A percentile compares a stretch with the other conserved stretches of the same genome.
Conservation (phyloP, 176 grass and related monocot genomes). For the Eleusine coracana region DNA sequence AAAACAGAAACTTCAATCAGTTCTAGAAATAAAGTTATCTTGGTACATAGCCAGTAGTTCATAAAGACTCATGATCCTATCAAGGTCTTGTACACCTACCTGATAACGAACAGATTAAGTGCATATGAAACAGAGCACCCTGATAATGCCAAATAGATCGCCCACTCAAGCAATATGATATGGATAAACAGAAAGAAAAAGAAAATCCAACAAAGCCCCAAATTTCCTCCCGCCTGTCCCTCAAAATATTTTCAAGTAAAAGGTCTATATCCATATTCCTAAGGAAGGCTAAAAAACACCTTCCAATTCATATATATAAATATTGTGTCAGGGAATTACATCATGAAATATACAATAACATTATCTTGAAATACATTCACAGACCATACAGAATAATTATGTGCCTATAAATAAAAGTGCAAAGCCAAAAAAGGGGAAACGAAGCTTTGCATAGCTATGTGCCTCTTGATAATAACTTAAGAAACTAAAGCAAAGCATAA, state of each 20-base stretch:
- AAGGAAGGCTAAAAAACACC: constrained; percentile 28
- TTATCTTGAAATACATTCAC: constrained; percentile 40
- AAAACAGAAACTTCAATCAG: too few relatives aligned
- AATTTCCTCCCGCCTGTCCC: background rate
- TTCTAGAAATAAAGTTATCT: too few relatives aligned
- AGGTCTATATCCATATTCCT: background rate
- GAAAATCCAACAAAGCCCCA: background rate
- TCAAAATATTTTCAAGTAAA: background rate
- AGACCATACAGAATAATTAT: background rate
- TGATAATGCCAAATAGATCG: background rate
- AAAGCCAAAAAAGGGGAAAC: background rate
- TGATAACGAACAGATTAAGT: too few relatives aligned
- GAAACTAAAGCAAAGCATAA: constrained; percentile 18
- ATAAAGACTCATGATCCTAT: too few relatives aligned
- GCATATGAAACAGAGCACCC: too few relatives aligned
- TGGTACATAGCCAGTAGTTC: too few relatives aligned
- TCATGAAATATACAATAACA: constrained; percentile 28
- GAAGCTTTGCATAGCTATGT: background rate
- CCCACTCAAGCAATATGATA: background rate
- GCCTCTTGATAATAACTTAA: constrained; percentile 47
- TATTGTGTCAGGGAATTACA: constrained; percentile 18
- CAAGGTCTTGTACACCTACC: too few relatives aligned
- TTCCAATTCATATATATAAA: constrained; percentile 27
- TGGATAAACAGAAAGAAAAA: background rate
- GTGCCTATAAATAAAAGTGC: constrained; percentile 28